phyloP scores from a whole-genome alignment of 169 alveolate genomes.

The Besnoitia besnoiti region DNA sequence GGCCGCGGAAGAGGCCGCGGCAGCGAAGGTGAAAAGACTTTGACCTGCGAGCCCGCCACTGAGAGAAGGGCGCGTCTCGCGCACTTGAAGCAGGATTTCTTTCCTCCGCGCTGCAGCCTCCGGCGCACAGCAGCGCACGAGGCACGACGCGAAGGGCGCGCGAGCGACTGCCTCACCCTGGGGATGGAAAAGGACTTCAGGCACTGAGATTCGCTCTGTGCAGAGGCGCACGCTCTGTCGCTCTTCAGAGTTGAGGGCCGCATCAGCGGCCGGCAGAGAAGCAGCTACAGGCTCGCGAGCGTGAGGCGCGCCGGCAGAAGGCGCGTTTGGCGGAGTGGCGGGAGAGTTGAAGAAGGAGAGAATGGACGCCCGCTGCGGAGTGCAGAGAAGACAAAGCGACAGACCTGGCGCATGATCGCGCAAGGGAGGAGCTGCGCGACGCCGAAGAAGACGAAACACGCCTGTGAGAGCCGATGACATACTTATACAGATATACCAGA shows the following conservation, averaged over 20 bases:
- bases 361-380: not conserved
- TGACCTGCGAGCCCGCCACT: too few species aligned
- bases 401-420: too few species aligned
- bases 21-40: too few species aligned
- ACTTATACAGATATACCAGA: too few species aligned
- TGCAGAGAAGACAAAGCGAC: not conserved
- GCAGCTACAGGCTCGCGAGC: not conserved
- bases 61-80: too few species aligned
- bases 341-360: not conserved
- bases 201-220: constrained; percentile 76
- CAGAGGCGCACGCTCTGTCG: constrained; percentile 70
- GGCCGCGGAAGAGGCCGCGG: too few species aligned
- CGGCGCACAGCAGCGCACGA: too few species aligned
- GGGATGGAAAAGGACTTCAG: constrained; percentile 78
- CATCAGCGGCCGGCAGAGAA: not conserved
- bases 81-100: too few species aligned
- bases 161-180: constrained; percentile 51
- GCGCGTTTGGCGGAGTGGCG: not conserved
- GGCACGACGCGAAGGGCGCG: not conserved
- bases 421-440: too few species aligned
- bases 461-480: too few species aligned
- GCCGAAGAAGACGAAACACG: too few species aligned
- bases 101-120: too few species aligned
- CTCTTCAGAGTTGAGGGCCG: not conserved
- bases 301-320: not conserved